Conservation (phyloP, 257 asterid species). For the Solanum chaucha region DNA sequence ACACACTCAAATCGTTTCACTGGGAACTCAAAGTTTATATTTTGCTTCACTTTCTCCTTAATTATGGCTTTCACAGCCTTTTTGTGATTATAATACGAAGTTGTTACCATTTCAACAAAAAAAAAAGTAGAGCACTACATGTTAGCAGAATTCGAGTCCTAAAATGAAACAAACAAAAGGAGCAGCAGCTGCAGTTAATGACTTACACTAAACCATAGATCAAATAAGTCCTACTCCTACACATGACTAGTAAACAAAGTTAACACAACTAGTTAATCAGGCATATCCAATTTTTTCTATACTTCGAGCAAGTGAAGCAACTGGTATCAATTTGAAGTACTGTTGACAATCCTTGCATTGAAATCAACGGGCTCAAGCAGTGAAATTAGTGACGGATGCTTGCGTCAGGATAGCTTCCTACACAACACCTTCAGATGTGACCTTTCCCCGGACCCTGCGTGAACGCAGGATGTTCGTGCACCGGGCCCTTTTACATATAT, state of each 20-base stretch:
- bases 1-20: neutral
- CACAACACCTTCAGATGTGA: no score
- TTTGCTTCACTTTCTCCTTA: neutral
- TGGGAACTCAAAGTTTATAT: neutral
- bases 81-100: neutral
- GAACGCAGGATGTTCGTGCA: no score
- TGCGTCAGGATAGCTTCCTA: no score
- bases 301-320: neutral
- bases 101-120: neutral
- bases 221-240: neutral
- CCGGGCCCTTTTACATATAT: no score
- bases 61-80: neutral
- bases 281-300: neutral
- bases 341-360: no score
- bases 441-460: no score
- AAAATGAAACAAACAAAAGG: neutral
- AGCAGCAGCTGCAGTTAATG: neutral
- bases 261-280: neutral
- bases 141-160: neutral
- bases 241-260: neutral
- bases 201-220: neutral
- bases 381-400: no score
- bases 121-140: neutral
- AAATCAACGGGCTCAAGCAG: no score
- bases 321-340: neutral